Evolutionary conservation across 2,329 filamentous ascomycete species (phyloP).

Genomic region (Ambrosiella cleistominuta): DNA sequence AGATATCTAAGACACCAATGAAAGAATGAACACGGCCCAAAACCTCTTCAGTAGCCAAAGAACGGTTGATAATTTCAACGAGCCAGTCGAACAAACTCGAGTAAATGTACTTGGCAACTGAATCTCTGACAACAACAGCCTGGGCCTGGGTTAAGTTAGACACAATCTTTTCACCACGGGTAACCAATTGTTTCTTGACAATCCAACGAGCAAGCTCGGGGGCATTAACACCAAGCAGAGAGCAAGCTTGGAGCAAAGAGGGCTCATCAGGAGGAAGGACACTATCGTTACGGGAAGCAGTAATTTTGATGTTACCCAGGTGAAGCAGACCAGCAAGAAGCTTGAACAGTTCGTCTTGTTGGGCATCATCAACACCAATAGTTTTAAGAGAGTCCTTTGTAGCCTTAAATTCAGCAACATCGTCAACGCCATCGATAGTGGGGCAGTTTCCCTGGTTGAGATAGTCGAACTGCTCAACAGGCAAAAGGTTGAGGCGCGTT

Average conservation of each 20-base stretch:
- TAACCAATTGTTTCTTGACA: conserved; percentile 95
- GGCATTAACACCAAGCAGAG: conserved; percentile 72
- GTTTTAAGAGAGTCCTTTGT: conserved; percentile 74
- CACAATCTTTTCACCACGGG: conserved; percentile 90
- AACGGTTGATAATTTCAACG: conserved; percentile 88
- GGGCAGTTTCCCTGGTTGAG: conserved; percentile 88
- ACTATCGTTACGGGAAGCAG: conserved; percentile 74
- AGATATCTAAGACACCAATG: conserved; percentile 97
- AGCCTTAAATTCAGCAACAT: conserved; percentile 82
- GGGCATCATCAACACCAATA: conserved; percentile 59
- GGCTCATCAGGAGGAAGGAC: conserved; percentile 66
- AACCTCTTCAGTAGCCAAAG: conserved; percentile 77
- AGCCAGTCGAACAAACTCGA: conserved; percentile 98
- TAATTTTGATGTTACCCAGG: conserved; percentile 92
- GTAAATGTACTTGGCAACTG: conserved; percentile 96
- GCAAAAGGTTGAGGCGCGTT: conserved; percentile 59
- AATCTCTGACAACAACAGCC: conserved; percentile 85
- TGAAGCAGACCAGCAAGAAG: conserved; percentile 81
- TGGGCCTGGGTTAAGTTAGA: conserved; percentile 90
- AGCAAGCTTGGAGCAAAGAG: conserved; percentile 62
- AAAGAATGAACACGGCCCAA: conserved; percentile 69
- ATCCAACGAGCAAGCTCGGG: conserved; percentile 91
- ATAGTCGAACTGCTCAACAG: conserved; percentile 86
- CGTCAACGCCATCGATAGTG: conserved; percentile 83
- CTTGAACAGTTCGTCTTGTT: conserved; percentile 76